Evolutionary conservation across 805 yeast species (phyloP).

Genomic region (Debaryomyces prosopidis): DNA sequence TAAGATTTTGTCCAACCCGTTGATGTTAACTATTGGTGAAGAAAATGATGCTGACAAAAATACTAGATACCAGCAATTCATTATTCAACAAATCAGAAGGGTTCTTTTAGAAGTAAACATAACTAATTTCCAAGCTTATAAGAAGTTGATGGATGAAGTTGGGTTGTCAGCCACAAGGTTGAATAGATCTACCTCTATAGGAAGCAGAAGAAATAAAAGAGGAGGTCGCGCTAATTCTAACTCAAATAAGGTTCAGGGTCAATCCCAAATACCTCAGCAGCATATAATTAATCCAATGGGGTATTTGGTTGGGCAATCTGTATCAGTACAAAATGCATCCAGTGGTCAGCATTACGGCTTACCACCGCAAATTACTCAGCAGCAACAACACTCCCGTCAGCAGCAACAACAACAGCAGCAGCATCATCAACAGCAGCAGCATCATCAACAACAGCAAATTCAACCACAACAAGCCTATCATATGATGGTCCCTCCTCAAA

Average conservation of each 20-base stretch:
- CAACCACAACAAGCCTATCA: conserved; percentile 5
- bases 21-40: conserved; percentile 37
- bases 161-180: conserved; percentile 55
- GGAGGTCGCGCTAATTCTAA: neutral
- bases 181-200: conserved; percentile 23
- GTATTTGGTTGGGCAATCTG: neutral
- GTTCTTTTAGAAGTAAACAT: conserved; percentile 62
- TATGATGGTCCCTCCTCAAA: conserved; percentile 4
- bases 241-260: neutral
- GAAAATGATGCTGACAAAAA: conserved; percentile 40
- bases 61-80: conserved; percentile 49
- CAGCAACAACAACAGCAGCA: conserved; percentile 4
- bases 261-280: conserved; percentile 3
- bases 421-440: conserved; percentile 6
- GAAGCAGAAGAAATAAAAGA: conserved; percentile 19
- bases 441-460: conserved; percentile 1
- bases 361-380: conserved; percentile 1
- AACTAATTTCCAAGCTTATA: conserved; percentile 65
- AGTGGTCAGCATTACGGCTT: neutral
- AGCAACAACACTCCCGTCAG: conserved; percentile 4
- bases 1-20: conserved; percentile 75
- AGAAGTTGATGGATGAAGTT: conserved; percentile 88
- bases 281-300: conserved; percentile 3
- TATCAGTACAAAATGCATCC: neutral
- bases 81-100: conserved; percentile 61